Percentiles rank a stretch among this genome's conserved stretches.
Evolutionary conservation across 2,329 filamentous ascomycete genomes (phyloP).

Genomic region (Pestalotiopsis sp.): DNA sequence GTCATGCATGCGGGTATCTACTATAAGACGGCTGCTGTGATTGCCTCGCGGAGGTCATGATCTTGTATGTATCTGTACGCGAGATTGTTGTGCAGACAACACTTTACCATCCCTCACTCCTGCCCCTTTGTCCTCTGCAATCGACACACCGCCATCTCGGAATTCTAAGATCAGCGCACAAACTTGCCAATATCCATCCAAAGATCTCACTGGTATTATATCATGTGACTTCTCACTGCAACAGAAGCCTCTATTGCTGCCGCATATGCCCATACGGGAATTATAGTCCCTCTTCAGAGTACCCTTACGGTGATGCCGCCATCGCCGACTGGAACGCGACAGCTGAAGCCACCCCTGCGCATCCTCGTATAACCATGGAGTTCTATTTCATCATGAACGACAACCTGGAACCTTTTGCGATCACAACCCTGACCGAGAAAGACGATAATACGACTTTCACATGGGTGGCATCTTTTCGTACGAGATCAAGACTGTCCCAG

Average conservation of each 20-base stretch:
- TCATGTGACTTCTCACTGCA: background rate
- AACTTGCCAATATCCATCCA: background rate
- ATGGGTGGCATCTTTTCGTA: background rate
- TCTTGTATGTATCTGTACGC: too few relatives aligned
- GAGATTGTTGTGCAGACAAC: too few relatives aligned
- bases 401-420: background rate
- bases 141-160: too few relatives aligned
- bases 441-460: background rate
- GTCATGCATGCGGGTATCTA: too few relatives aligned
- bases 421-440: background rate
- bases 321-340: background rate
- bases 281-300: constrained; percentile 2
- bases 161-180: constrained; percentile 14
- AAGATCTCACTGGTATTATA: background rate
- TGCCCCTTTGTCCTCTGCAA: too few relatives aligned
- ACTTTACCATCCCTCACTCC: too few relatives aligned
- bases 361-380: background rate
- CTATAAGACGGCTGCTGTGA: too few relatives aligned
- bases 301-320: background rate
- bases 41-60: too few relatives aligned
- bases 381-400: constrained; percentile 5
- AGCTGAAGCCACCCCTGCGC: background rate
- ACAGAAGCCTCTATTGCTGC: background rate
- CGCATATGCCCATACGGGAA: background rate
- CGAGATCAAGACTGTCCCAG: background rate